These are phyloP conservation scores for Russula abietina DNA, from an alignment of 768 basidiomycete species.

Conservation along the genomic window DNA sequence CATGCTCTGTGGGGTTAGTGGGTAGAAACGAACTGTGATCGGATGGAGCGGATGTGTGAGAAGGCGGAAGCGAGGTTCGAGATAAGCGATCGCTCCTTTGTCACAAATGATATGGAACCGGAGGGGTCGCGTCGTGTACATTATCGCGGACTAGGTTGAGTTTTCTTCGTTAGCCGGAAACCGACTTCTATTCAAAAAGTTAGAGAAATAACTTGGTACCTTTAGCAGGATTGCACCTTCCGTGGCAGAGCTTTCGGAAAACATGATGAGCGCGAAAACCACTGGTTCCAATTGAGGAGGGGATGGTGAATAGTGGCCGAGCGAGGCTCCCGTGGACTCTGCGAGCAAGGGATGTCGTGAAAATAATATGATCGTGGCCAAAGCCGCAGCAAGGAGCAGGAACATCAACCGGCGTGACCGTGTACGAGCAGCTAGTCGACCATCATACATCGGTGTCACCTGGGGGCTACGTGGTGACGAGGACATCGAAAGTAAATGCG, in stretches of 20 bases:
- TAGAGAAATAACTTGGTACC: conserved; percentile 1
- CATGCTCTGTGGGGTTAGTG: conserved; percentile 39
- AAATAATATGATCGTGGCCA: background rate
- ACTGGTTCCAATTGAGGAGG: background rate
- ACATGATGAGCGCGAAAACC: conserved; percentile 22
- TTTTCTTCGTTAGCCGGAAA: background rate
- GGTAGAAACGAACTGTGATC: conserved; percentile 40
- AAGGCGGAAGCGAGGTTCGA: conserved; percentile 37
- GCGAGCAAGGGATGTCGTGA: background rate
- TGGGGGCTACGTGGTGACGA: background rate
- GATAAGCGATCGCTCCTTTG: conserved; percentile 35
- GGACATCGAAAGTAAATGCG: background rate
- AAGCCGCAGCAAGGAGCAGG: background rate
- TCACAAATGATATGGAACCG: conserved; percentile 44
- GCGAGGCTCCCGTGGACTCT: background rate
- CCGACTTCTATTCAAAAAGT: background rate
- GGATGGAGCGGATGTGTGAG: conserved; percentile 36
- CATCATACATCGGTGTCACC: background rate
- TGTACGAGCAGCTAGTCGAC: background rate
- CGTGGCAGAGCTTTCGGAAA: conserved; percentile 14
- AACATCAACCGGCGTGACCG: conserved; percentile 4
- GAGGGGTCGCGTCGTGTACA: conserved; percentile 37
- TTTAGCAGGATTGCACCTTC: conserved; percentile 24
- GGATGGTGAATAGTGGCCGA: background rate
- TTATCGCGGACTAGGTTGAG: conserved; percentile 33